phyloP scores from a whole-genome alignment of 2,329 filamentous ascomycete species.

The Talaromyces sp. region DNA sequence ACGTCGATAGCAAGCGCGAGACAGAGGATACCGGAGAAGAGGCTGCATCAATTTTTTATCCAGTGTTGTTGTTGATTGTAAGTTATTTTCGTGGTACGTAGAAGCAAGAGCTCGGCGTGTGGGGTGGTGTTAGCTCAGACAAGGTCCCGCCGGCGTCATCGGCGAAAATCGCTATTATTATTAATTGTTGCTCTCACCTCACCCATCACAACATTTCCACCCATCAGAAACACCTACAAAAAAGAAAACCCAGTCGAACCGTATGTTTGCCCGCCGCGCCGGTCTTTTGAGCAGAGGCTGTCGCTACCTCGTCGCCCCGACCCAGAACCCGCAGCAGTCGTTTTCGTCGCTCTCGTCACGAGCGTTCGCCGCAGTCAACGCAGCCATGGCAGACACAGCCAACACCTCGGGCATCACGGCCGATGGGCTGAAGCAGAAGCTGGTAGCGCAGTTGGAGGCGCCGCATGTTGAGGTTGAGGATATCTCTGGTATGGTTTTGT shows the following conservation, averaged over 20 bases:
- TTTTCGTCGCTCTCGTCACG: conserved; percentile 30
- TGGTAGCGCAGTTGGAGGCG: conserved; percentile 65
- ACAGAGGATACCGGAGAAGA: conserved; percentile 2
- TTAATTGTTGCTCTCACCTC: not conserved
- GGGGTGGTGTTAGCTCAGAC: conserved; percentile 7
- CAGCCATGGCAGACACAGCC: conserved; percentile 40
- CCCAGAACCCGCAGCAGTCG: conserved; percentile 13
- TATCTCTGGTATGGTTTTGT: conserved; percentile 65
- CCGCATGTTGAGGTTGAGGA: conserved; percentile 82
- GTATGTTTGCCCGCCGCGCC: conserved; percentile 32
- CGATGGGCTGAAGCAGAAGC: conserved; percentile 60
- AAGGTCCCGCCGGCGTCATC: conserved; percentile 6
- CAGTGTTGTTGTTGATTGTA: not conserved
- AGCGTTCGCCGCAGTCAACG: conserved; percentile 27
- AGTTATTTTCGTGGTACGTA: too few species aligned
- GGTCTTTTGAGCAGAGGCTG: conserved; percentile 33
- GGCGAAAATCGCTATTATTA: conserved; percentile 4
- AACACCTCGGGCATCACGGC: conserved; percentile 64
- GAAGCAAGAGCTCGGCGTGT: conserved; percentile 18
- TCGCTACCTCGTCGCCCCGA: conserved; percentile 30
- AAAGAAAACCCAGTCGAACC: not conserved
- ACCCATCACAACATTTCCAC: not conserved
- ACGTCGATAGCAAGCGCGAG: conserved; percentile 9
- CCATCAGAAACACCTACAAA: not conserved
- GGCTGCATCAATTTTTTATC: not conserved